Evolutionary conservation across 139 green algal species (phyloP), one percentile per base, ranked within the genome.

Genomic region (Deuterostichococcus epilithicus): DNA sequence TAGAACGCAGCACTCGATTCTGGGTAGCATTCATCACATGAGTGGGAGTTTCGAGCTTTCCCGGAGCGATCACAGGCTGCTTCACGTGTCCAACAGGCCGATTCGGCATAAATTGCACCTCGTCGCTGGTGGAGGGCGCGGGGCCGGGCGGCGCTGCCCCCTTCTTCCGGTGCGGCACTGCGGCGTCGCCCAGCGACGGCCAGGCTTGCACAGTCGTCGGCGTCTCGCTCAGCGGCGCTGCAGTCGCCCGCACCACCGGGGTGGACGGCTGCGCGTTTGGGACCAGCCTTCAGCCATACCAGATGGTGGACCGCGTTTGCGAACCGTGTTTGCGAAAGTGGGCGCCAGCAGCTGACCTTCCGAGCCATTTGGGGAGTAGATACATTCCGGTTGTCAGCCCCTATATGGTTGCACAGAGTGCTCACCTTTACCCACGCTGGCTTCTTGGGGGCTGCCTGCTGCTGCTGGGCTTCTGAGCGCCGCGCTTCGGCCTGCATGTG

Each of bases 181-280:
- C 96, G 5, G 90, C 86, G 74, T 94, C 91, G 0, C 84, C 92
- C 37, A 97, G 81, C 0, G 89, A 89, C 0, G 92, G 92, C 92
- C 92, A 97, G n/a, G 76, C 70, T 1, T 71, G 66, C 0, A 75
- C 65, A 28, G 36, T 63, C 3, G 78, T 77, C 35, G 52, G 3
- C 13, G 33, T 69, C 15, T 77, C 79, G 23, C 69, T 68, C 52
- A 79, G 65, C 1, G 73, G 72, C 4, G 59, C 72, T 36, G 76
- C 78, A 20, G 52, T 30, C 18, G 52, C 13, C 8, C 42, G 52
- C 52, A 25, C 18, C 52, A 63, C 52, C 26, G 52, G 52, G n/a
- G n/a, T n/a, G n/a, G n/a, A n/a, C n/a, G n/a, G n/a, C n/a, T n/a
- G n/a, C n/a, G n/a, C n/a, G n/a, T n/a, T n/a, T n/a, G n/a, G n/a